phyloP scores from a whole-genome alignment of 257 asterid genomes.

The Schizonepeta tenuifolia region DNA sequence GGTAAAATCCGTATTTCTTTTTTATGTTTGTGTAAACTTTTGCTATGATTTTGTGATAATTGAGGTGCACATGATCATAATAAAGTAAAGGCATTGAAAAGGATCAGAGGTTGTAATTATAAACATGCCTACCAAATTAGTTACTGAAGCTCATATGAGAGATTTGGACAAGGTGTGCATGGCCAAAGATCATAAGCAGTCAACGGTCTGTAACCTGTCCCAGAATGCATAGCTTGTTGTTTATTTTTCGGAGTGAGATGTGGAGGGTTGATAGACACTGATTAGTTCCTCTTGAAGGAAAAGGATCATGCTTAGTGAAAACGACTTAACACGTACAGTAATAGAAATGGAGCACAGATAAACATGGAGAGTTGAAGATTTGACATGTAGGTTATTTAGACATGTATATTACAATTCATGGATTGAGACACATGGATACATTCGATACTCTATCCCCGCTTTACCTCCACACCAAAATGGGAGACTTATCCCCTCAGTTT shows the following conservation, averaged over 20 bases:
- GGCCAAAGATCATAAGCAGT: neutral
- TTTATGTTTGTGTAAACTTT: constrained; percentile 8
- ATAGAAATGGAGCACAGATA: neutral
- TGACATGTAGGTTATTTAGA: neutral
- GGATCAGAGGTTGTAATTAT: constrained; percentile 6
- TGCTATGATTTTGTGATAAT: neutral
- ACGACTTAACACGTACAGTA: neutral
- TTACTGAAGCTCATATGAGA: constrained; percentile 10
- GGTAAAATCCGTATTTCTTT: constrained; percentile 50
- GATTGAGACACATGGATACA: neutral
- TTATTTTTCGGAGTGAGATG: neutral
- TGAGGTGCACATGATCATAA: neutral
- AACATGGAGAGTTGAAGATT: neutral
- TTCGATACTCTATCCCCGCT: neutral
- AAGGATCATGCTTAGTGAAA: neutral
- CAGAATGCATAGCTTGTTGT: constrained; percentile 2
- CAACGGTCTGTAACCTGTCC: neutral
- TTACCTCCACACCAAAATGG: neutral
- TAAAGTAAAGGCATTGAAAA: neutral
- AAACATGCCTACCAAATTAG: neutral
- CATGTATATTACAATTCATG: neutral
- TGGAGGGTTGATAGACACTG: neutral
- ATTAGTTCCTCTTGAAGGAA: constrained; percentile 1
- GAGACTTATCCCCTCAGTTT: neutral
- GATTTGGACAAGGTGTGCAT: constrained; percentile 7